A percentile compares a stretch with the other conserved stretches of the same genome.
These are phyloP conservation scores for Pseudogymnoascus sp. DNA, from an alignment of 2,329 filamentous ascomycete species.

Conservation along the genomic window DNA sequence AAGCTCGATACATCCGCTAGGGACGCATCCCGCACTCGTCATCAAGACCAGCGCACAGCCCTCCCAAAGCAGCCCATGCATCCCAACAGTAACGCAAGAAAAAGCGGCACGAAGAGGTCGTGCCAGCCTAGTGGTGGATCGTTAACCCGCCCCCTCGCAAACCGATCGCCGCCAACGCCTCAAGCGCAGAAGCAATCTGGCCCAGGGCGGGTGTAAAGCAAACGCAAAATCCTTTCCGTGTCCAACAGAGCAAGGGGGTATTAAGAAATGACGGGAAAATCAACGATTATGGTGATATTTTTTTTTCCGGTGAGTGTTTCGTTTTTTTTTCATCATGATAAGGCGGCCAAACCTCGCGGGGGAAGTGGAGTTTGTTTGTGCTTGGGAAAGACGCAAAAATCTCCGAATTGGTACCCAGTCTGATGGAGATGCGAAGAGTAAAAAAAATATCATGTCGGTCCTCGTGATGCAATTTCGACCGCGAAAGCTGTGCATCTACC, in stretches of 20 bases:
- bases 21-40: conserved; percentile 22
- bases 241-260: conserved; percentile 27
- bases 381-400: conserved; percentile 23
- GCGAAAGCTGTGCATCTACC: conserved; percentile 24
- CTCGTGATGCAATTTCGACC: conserved; percentile 23
- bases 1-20: conserved; percentile 24
- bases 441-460: conserved; percentile 18
- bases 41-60: conserved; percentile 27
- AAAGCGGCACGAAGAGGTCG: conserved; percentile 26
- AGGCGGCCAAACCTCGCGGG: conserved; percentile 39
- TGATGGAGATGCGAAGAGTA: conserved; percentile 27
- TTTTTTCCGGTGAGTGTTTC: conserved; percentile 13
- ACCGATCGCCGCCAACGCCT: conserved; percentile 15
- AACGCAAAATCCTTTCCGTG: conserved; percentile 26
- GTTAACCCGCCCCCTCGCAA: conserved; percentile 13
- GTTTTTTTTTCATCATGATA: conserved; percentile 30
- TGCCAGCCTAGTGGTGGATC: conserved; percentile 23
- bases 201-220: conserved; percentile 20
- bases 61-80: conserved; percentile 27
- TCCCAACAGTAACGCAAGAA: conserved; percentile 27
- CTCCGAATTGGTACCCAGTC: conserved; percentile 28
- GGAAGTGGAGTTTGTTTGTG: conserved; percentile 30
- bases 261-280: conserved; percentile 32
- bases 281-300: conserved; percentile 17
- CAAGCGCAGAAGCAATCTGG: conserved; percentile 11